Percentiles rank a stretch among this genome's conserved stretches.
Conservation (phyloP, 257 asterid genomes). For the Nicotiana benthamiana region DNA sequence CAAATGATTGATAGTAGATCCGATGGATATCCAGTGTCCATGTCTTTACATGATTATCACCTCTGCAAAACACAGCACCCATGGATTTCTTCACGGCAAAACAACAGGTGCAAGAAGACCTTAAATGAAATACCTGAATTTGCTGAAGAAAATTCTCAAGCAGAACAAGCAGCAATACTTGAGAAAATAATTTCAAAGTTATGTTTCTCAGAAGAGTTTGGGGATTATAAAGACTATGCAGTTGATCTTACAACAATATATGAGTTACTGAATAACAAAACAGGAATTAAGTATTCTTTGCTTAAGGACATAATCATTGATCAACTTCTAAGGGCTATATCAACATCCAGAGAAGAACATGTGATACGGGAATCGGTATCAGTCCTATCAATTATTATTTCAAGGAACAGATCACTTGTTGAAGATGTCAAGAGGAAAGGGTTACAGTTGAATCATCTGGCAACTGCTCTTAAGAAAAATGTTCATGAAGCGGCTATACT, state of each 20-base stretch:
- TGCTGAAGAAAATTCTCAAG: conserved; percentile 30
- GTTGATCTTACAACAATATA: conserved; percentile 61
- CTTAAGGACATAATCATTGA: conserved; percentile 72
- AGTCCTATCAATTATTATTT: conserved; percentile 60
- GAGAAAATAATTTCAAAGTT: conserved; percentile 67
- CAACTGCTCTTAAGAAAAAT: conserved; percentile 67
- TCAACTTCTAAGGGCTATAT: conserved; percentile 61
- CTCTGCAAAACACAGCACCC: conserved; percentile 14
- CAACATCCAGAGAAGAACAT: conserved; percentile 61
- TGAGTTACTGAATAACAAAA: conserved; percentile 43
- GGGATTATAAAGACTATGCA: conserved; percentile 40
- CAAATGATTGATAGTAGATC: conserved; percentile 16
- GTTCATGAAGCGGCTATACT: conserved; percentile 77
- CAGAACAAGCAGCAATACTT: conserved; percentile 46
- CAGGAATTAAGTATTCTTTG: conserved; percentile 67
- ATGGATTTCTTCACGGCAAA: conserved; percentile 18
- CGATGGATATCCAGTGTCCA: conserved; percentile 7
- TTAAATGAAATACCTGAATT: conserved; percentile 20
- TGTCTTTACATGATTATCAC: conserved; percentile 15
- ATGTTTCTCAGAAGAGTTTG: conserved; percentile 56
- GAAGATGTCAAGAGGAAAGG: conserved; percentile 78
- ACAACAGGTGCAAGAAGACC: conserved; percentile 30
- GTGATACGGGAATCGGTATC: conserved; percentile 64
- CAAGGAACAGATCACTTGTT: conserved; percentile 41
- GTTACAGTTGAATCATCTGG: conserved; percentile 59